Percentiles rank a stretch among this genome's conserved stretches.
phyloP scores from a whole-genome alignment of 2,329 filamentous ascomycete genomes.

The Aspergillus awamori region DNA sequence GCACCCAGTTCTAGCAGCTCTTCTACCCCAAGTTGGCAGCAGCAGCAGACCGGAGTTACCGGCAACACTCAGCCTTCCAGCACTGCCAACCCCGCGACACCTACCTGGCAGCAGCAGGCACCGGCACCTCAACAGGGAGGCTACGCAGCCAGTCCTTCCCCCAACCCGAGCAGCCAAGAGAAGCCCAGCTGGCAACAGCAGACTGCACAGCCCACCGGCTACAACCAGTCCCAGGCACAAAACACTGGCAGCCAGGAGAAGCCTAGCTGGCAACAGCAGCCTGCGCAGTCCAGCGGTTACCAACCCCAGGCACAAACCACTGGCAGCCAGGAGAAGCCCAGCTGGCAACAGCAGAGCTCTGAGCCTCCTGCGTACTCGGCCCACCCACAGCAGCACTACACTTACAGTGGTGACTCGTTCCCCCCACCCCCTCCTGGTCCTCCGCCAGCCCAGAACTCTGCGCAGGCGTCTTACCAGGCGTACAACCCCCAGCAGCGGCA shows the following conservation, averaged over 20 bases:
- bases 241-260: conserved; percentile 5
- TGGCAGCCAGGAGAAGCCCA: conserved; percentile 10
- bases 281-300: conserved; percentile 3
- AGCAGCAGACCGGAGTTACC: conserved; percentile 7
- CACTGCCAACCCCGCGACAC: conserved; percentile 1
- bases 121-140: conserved; percentile 9
- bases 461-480: conserved; percentile 1
- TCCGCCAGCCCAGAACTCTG: conserved; percentile 17
- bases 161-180: conserved; percentile 3
- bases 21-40: conserved; percentile 8
- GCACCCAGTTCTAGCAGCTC: background rate
- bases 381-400: conserved; percentile 26
- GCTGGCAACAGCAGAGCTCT: background rate
- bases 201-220: conserved; percentile 7
- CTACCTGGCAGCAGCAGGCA: conserved; percentile 12
- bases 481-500: conserved; percentile 27
- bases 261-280: conserved; percentile 11
- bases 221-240: background rate
- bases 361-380: background rate
- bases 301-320: conserved; percentile 8
- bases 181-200: conserved; percentile 11
- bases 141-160: background rate
- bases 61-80: conserved; percentile 6
- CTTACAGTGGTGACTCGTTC: conserved; percentile 39
- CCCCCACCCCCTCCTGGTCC: conserved; percentile 45